Evolutionary conservation across 2,329 filamentous ascomycete species (phyloP).

Genomic region (Colletotrichum liriopes): DNA sequence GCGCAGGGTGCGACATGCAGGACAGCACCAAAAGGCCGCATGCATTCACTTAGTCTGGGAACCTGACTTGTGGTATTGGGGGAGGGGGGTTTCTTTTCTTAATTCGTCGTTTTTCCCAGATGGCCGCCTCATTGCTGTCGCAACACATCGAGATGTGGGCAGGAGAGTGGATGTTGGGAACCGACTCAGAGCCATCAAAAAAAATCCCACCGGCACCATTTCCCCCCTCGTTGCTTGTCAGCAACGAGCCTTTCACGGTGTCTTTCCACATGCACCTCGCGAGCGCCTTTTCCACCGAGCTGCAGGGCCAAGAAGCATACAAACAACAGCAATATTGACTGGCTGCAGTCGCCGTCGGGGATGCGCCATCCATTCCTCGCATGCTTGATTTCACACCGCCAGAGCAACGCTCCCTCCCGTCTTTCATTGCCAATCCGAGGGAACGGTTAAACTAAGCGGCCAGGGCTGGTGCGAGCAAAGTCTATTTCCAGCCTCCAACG

Average conservation of each 20-base stretch:
- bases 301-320: neutral
- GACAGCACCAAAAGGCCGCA: neutral
- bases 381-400: conserved; percentile 27
- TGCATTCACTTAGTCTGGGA: neutral
- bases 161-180: neutral
- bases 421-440: conserved; percentile 21
- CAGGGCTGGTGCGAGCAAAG: conserved; percentile 25
- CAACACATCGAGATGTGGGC: neutral
- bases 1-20: conserved; percentile 4
- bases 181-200: neutral
- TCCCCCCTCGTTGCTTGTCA: neutral
- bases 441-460: conserved; percentile 40
- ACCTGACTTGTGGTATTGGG: neutral
- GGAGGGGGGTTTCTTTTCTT: too few relatives aligned
- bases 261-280: neutral
- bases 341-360: neutral
- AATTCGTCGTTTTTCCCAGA: neutral
- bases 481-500: conserved; percentile 18
- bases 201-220: neutral
- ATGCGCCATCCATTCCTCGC: conserved; percentile 11
- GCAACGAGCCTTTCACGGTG: neutral
- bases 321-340: neutral
- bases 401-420: neutral
- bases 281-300: neutral
- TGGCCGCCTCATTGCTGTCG: neutral